Evolutionary conservation across 331 rosid genomes (phyloP).

Genomic region (Malus hybrid): DNA sequence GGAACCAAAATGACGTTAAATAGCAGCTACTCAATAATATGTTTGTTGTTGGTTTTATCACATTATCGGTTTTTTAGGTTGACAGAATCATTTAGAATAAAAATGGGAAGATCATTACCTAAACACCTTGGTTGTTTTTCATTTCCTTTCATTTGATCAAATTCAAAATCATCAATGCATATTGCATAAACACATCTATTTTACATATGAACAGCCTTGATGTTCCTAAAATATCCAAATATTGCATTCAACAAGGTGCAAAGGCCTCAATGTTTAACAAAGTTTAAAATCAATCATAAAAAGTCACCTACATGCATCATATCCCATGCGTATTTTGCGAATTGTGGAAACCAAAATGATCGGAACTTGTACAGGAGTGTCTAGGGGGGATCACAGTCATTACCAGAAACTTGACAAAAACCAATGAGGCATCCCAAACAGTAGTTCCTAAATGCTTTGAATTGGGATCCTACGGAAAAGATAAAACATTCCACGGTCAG

Average conservation of each 20-base stretch:
- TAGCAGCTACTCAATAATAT: neutral
- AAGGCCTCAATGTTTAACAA: neutral
- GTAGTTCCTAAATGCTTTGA: constrained; percentile 96
- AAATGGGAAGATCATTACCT: neutral
- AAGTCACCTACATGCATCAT: neutral
- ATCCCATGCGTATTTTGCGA: neutral
- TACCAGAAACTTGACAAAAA: constrained; percentile 81
- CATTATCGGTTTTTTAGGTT: neutral
- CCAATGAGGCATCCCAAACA: constrained; percentile 98
- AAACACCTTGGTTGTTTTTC: neutral
- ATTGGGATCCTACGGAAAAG: constrained; percentile 68
- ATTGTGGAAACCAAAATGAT: neutral
- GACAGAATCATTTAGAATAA: neutral
- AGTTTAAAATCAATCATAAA: neutral
- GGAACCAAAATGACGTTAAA: neutral
- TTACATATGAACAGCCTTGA: neutral
- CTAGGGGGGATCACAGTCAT: constrained; percentile 11
- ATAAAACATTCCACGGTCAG: constrained; percentile 19
- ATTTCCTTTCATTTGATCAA: neutral
- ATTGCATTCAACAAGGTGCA: neutral
- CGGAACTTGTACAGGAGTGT: constrained; percentile 1
- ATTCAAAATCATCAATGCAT: neutral
- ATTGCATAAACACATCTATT: neutral
- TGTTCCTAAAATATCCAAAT: neutral
- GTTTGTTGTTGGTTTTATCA: neutral